Evolutionary conservation across 2,329 filamentous ascomycete genomes (phyloP).

Genomic region (Ceratocystis eucalypticola): DNA sequence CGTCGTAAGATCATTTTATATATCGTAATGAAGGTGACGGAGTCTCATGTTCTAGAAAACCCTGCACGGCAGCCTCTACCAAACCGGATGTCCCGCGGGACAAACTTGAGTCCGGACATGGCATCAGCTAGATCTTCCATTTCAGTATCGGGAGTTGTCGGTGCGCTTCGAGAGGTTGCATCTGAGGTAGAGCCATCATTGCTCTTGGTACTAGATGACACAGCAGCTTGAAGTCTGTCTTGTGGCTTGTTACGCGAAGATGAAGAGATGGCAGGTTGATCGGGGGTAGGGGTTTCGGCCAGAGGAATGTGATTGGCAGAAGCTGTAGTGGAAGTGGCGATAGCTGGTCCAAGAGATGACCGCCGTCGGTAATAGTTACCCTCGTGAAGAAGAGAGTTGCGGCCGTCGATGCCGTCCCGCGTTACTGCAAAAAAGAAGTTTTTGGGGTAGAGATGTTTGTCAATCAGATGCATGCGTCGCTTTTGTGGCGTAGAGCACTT

Average conservation of each 20-base stretch:
- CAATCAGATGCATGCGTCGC: slow-evolving; percentile 73
- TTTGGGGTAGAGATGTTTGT: slow-evolving; percentile 84
- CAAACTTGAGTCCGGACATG: slow-evolving; percentile 59
- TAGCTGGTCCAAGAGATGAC: slow-evolving; percentile 30
- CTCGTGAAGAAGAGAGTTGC: slow-evolving; percentile 63
- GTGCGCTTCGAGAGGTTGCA: not conserved
- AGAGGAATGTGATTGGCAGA: slow-evolving; percentile 24
- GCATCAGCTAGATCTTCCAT: slow-evolving; percentile 52
- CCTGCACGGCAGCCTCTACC: slow-evolving; percentile 44
- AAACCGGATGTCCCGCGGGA: slow-evolving; percentile 54
- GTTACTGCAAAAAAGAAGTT: slow-evolving; percentile 82
- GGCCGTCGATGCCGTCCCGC: slow-evolving; percentile 76
- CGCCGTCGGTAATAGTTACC: slow-evolving; percentile 35
- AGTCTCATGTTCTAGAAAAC: slow-evolving; percentile 35
- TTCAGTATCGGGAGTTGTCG: slow-evolving; percentile 31
- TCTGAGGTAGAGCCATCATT: not conserved
- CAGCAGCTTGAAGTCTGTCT: not conserved
- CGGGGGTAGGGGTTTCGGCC: slow-evolving; percentile 20
- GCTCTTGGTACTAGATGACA: not conserved
- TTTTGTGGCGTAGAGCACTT: slow-evolving; percentile 75
- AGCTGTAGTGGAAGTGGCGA: slow-evolving; percentile 18
- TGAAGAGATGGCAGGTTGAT: not conserved
- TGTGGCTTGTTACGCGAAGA: slow-evolving; percentile 5
- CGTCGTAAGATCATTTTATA: not conserved
- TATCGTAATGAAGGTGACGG: not conserved